Base-by-base conservation (phyloP, 352 stramenopile species). In the Globisporangium orthogonon region DNA sequence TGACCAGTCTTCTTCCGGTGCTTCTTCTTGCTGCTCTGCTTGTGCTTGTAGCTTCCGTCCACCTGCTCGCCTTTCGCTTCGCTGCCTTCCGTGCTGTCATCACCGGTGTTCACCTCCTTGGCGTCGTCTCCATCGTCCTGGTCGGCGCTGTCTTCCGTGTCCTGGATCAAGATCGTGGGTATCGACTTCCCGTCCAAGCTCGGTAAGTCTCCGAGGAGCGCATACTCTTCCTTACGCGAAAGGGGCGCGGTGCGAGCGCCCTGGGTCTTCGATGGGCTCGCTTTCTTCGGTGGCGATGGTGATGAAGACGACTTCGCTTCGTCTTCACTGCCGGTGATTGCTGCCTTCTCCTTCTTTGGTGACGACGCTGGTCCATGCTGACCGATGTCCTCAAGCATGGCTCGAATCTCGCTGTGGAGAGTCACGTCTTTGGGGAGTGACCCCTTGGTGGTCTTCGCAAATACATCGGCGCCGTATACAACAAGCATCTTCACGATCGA, bases 211-310 rank as follows among this genome's bases (percentile, higher is more conserved):
- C 84, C 84, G 2, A 94, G 69, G 9, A 94, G 57, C 33, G 75
- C 71, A 52, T 91, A 94, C 37, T 94, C 80, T 62, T 94, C 84
- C 63, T 92, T 92, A 15, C 82, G 76, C 10, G 78, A 87, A 28
- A 92, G 53, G 23, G 77, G 73, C 17, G 11, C 54, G 6, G 35
- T 40, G 18, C 7, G 54, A 18, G 17, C 52, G 52, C 15, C 50
- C 28, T 60, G 29, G 18, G 69, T 43, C 35, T 83, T 86, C 1
- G 54, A 58, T 17, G 73, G 63, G 40, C 47, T 60, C 28, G 65
- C 73, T 29, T 71, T 76, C 28, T 82, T 73, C 0, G 53, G 51
- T 2, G 62, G 62, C 29, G 56, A 51, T 18, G 48, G 40, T 2
- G 45, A 52, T 45, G 23, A 23, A 23, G 15, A 33, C 9, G 18